These are phyloP conservation scores for Wallemia hederae DNA, from an alignment of 1,284 basidiomycete genomes.

Conservation along the genomic window DNA sequence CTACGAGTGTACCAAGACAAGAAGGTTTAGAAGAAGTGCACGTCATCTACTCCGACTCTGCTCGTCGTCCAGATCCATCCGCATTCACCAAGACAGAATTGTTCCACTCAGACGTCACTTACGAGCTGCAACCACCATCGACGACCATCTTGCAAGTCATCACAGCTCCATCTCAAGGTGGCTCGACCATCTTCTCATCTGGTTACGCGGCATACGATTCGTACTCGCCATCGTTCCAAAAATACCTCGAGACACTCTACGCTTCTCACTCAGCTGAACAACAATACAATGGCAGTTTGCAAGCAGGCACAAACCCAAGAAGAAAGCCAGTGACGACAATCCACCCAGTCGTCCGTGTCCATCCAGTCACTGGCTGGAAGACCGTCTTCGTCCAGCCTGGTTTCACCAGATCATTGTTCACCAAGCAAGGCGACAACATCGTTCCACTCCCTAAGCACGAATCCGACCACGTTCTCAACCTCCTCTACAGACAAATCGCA, in stretches of 20 bases:
- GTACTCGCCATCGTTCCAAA: conserved; percentile 32
- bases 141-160: conserved; percentile 38
- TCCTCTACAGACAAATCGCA: conserved; percentile 38
- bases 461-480: conserved; percentile 35
- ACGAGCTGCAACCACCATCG: conserved; percentile 40
- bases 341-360: conserved; percentile 20
- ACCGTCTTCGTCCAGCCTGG: conserved; percentile 17
- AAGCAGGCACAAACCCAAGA: conserved; percentile 32
- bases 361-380: conserved; percentile 12
- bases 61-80: conserved; percentile 34
- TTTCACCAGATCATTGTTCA: conserved; percentile 14
- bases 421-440: conserved; percentile 16
- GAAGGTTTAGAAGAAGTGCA: conserved; percentile 42
- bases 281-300: conserved; percentile 34
- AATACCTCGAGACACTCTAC: conserved; percentile 31
- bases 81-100: conserved; percentile 45
- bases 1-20: conserved; percentile 38
- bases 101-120: conserved; percentile 33
- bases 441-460: conserved; percentile 48
- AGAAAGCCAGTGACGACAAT: conserved; percentile 21
- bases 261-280: conserved; percentile 37
- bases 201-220: conserved; percentile 25
- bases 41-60: conserved; percentile 22
- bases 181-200: conserved; percentile 5
- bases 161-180: conserved; percentile 17